Percentiles rank a stretch among this genome's conserved stretches.
Evolutionary conservation across 768 basidiomycete genomes (phyloP).

Genomic region (Thelephora aurantiotincta): DNA sequence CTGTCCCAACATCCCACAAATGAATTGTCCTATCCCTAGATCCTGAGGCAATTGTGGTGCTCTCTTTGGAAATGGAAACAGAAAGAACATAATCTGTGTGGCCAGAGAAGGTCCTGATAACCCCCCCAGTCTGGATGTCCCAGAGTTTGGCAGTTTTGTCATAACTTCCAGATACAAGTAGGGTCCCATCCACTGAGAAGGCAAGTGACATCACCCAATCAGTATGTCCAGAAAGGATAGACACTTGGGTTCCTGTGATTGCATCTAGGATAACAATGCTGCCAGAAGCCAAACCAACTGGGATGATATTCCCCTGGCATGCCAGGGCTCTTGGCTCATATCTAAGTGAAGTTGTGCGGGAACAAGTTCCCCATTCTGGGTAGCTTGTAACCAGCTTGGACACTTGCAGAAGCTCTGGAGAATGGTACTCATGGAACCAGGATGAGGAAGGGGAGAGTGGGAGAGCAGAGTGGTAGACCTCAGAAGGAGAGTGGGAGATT

Average conservation of each 20-base stretch:
- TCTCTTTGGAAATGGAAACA: not conserved
- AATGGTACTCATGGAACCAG: not conserved
- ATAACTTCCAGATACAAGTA: conserved; percentile 7
- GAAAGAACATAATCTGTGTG: conserved; percentile 4
- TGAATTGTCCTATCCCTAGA: not conserved
- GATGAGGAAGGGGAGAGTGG: not conserved
- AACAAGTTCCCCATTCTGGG: not conserved
- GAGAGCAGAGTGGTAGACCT: not conserved
- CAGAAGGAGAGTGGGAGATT: not conserved
- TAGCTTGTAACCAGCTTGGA: not conserved
- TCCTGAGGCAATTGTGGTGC: not conserved
- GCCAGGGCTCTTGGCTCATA: not conserved
- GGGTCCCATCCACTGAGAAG: conserved; percentile 9
- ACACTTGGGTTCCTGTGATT: conserved; percentile 1
- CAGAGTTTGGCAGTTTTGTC: conserved; percentile 9
- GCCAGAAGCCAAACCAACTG: not conserved
- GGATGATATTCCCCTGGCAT: not conserved
- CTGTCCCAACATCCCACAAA: not conserved
- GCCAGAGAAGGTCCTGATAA: conserved; percentile 2
- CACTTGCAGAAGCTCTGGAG: not conserved
- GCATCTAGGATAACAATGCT: conserved; percentile 7
- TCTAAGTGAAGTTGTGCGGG: not conserved
- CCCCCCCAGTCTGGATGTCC: conserved; percentile 7
- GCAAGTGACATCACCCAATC: conserved; percentile 3
- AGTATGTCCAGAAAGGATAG: conserved; percentile 5